Base-by-base conservation (phyloP, 1,139 yeast species). In the Candida sp. region DNA sequence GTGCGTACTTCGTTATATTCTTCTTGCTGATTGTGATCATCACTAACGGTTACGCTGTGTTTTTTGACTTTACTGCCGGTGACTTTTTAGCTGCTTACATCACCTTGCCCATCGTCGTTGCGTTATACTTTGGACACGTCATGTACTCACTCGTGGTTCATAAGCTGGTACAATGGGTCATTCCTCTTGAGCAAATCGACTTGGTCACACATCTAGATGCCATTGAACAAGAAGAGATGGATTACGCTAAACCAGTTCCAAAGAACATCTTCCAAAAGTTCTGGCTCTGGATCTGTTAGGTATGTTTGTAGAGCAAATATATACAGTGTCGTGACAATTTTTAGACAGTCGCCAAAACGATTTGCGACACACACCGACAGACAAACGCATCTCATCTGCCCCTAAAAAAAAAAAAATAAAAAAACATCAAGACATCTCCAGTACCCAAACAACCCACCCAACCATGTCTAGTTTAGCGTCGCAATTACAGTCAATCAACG, bases 401-500 rank as follows among this genome's bases (percentile, higher is more conserved):
- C 9, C 31, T 28, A 8, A 42, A 33, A 30, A 40, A 41, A 37
- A 41, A 45, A 46, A 37, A 49, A 46, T 35, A 17, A 34, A 22
- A 17, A 25, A 46, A 46, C 23, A 40, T 7, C 12, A 26, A 9
- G 6, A n/a, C 17, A 12, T 4, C 28, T 25, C 34, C 48, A 47
- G 28, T 6, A n/a, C 26, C 17, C 7, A 46, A 12, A 32, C 32
- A 26, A 46, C 4, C 31, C 8, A 27, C 22, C 32, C 33, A 28
- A 39, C 39, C 41, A 76, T 76, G 81, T 85, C 93, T 44, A 66
- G 73, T 60, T 84, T 94, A 73, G 90, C 94, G 44, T 85, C 85
- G 55, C 99, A 94, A 79, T 80, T 94, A 63, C 81, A 90, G 61
- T 84, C 81, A 44, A 85, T 93, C 58, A 84, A 86, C 51, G 81